phyloP scores from a whole-genome alignment of 495 filamentous ascomycete species.

The Tuber melanosporum region DNA sequence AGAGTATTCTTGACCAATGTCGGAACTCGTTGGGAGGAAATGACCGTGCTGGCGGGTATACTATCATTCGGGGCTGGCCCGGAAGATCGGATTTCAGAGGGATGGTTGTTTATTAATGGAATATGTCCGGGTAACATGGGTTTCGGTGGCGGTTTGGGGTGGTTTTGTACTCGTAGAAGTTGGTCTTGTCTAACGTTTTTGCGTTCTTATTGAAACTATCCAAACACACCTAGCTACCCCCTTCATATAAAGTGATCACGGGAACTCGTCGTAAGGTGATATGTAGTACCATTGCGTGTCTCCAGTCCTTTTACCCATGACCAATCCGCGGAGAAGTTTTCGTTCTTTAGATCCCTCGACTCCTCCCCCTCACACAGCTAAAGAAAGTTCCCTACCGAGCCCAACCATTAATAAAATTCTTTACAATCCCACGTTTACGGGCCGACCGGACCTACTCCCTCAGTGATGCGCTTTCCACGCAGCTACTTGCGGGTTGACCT shows the following conservation, averaged over 20 bases:
- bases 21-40: neutral
- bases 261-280: neutral
- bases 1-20: neutral
- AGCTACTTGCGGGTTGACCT: neutral
- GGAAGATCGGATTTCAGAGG: neutral
- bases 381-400: neutral
- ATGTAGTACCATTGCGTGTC: neutral
- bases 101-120: neutral
- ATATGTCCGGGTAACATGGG: neutral
- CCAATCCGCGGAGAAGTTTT: neutral
- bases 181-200: neutral
- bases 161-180: neutral
- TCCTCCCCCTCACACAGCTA: neutral
- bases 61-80: neutral
- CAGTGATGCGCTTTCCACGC: neutral
- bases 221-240: neutral
- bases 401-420: neutral
- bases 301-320: neutral
- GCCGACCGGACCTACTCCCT: neutral
- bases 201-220: neutral
- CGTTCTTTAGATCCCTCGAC: neutral
- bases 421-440: neutral
- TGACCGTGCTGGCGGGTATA: neutral
- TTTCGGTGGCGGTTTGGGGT: neutral
- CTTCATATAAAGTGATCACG: neutral